Base-by-base conservation (phyloP, 768 basidiomycete species). In the Melanogaster broomeanus region DNA sequence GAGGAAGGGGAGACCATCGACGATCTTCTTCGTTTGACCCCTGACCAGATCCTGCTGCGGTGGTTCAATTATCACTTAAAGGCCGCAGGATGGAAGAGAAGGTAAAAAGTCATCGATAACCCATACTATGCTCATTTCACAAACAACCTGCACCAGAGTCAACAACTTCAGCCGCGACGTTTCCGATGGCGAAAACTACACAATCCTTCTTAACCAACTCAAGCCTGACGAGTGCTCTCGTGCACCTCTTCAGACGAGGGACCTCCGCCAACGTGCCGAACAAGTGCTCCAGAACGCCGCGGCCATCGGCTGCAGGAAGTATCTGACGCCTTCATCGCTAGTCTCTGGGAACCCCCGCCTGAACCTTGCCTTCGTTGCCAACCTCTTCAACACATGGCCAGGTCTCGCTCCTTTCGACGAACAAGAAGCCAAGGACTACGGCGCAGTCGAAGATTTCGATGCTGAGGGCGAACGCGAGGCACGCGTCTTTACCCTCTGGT, bases 51-150 rank as follows among this genome's bases (percentile, higher is more conserved):
- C 58, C 74, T 99, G 19, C 71, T 99, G n/a, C 77, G 97, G 39
- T 99, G 97, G 97, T 98, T 99, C 76, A 98, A 99, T 70, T 99
- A 88, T 68, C 97, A 99, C 71, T 77, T 99, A 57, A 98, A 97
- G 67, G 90, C 91, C 9, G 97, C 96, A 22, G 89, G 88, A 2
- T 96, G 93, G 89, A 80, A 88, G 48, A 77, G 91, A 66, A 82
- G 85, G 94, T 94, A 57, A 30, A 57, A 30, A 67, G 22, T 42
- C 9, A 2, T 12, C 25, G 22, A 21, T 22, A 16, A 15, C 6
- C 8, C 7, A 4, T 38, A 18, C 15, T n/a, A 21, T 15, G 7
- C 4, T 33, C 37, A 4, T 10, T 27, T 55, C 64, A 61, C 42
- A 12, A 18, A 6, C 3, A 8, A 6, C 19, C 22, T 0, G 8